These are phyloP conservation scores for Thelonectria discophora DNA, from an alignment of 2,329 filamentous ascomycete species.

Conservation along the genomic window DNA sequence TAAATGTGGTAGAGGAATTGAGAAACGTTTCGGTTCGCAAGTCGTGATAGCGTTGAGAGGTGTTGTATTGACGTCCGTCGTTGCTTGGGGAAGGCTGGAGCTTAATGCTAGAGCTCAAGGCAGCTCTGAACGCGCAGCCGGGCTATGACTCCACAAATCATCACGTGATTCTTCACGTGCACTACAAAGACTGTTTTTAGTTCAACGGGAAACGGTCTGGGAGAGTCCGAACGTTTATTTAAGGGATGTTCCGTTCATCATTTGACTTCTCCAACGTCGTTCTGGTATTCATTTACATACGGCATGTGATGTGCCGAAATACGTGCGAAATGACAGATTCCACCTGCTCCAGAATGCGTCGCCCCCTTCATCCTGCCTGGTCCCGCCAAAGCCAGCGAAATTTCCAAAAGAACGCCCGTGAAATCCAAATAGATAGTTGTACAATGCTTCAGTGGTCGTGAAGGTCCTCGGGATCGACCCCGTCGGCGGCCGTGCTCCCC, in stretches of 20 bases:
- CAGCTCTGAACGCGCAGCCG: conserved; percentile 58
- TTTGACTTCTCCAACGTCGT: not conserved
- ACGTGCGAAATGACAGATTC: not conserved
- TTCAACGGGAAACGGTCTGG: too few relatives aligned
- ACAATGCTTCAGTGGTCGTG: conserved; percentile 31
- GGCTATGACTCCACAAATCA: conserved; percentile 27
- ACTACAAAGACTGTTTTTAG: not conserved
- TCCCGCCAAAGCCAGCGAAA: conserved; percentile 35
- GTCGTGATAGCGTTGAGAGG: conserved; percentile 31
- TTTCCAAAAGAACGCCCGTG: conserved; percentile 17
- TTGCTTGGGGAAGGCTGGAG: conserved; percentile 47
- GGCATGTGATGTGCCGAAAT: not conserved
- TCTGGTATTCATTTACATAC: not conserved
- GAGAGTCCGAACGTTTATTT: not conserved
- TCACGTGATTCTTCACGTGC: conserved; percentile 32
- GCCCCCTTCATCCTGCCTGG: conserved; percentile 25
- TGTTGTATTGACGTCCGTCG: conserved; percentile 38
- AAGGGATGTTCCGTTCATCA: not conserved
- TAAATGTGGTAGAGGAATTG: not conserved
- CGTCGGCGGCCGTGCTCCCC: conserved; percentile 33
- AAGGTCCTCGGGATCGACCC: conserved; percentile 27
- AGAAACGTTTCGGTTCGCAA: conserved; percentile 2
- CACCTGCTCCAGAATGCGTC: conserved; percentile 14
- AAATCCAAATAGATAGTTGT: conserved; percentile 18
- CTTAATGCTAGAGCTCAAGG: conserved; percentile 53